phyloP scores from a whole-genome alignment of 345 rosid species.

The Cardamine resedifolia region DNA sequence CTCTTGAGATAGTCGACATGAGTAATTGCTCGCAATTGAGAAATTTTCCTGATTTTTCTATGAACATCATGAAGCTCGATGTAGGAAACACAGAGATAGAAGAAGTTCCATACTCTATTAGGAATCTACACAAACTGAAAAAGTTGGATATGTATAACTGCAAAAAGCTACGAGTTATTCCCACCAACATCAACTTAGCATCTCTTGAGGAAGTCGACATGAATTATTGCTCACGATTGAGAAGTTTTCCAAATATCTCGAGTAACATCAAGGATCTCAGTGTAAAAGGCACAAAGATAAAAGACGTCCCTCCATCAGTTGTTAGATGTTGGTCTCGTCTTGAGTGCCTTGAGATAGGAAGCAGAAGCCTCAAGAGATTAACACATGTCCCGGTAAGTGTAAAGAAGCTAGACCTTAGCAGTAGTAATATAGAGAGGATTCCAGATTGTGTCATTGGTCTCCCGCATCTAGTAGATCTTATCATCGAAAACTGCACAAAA shows the following conservation, averaged over 20 bases:
- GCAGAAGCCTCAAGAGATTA: not conserved
- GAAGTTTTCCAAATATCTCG: conserved; percentile 19
- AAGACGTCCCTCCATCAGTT: not conserved
- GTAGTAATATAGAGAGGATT: not conserved
- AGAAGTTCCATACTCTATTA: not conserved
- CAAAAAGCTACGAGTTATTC: not conserved
- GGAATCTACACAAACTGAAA: conserved; percentile 11
- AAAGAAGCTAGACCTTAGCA: not conserved
- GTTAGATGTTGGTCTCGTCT: not conserved
- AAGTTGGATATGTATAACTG: not conserved
- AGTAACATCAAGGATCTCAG: not conserved
- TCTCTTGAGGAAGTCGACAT: not conserved
- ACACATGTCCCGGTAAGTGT: not conserved
- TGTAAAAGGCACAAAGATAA: not conserved
- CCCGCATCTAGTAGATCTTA: not conserved
- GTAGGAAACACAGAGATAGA: too few relatives aligned
- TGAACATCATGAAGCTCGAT: too few relatives aligned
- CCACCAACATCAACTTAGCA: not conserved
- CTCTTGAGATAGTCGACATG: too few relatives aligned
- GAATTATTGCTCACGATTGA: not conserved
- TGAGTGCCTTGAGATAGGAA: not conserved
- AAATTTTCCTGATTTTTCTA: too few relatives aligned
- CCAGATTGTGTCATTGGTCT: not conserved
- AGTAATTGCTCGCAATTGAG: too few relatives aligned
- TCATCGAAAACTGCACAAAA: not conserved